Base-by-base conservation (phyloP, 192 early-diverging fungal genomes). In the Gigaspora rosea region DNA sequence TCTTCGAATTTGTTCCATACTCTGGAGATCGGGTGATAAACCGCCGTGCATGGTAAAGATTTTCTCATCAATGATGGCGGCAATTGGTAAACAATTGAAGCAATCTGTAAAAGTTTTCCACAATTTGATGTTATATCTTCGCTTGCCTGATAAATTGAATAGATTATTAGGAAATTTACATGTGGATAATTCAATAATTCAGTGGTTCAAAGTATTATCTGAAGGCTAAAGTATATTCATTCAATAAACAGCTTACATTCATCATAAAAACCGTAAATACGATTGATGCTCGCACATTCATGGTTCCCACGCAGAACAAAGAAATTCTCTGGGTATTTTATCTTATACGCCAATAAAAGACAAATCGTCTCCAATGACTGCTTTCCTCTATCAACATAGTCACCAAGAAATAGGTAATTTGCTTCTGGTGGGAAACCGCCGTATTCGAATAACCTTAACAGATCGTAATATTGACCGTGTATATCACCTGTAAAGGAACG, bases 41-140 rank as follows among this genome's bases (percentile, higher is more conserved):
- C 97, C 97, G 62, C 97, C 97, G 82, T 98, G 97, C 97, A 98
- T 97, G 68, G 93, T 94, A 73, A 98, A 95, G 76, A 98, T 98
- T 82, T 97, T 97, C 85, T 97, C 97, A 84, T 97, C 96, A 78
- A 98, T 94, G 63, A 98, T 94, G 36, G 96, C 96, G 10, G 96
- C 95, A 80, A 98, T 96, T 18, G 96, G 96, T 62, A 98, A 87
- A 78, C 96, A 98, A 84, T 98, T 98, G 88, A 98, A 98, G 82
- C 96, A 98, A 85, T 98, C 96, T 22, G 95, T 98, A 79, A 98
- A 98, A n/a, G 94, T 97, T 83, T 98, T 98, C 97, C 97, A 98
- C 67, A 98, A 86, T 84, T 96, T 96, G 87, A 97, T 97, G 86
- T 98, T 97, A 86, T 97, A 97, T 73, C 97, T 85, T 81, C 97